These are phyloP conservation scores for Ehretia macrophylla DNA, from an alignment of 257 asterid genomes.

Conservation along the genomic window DNA sequence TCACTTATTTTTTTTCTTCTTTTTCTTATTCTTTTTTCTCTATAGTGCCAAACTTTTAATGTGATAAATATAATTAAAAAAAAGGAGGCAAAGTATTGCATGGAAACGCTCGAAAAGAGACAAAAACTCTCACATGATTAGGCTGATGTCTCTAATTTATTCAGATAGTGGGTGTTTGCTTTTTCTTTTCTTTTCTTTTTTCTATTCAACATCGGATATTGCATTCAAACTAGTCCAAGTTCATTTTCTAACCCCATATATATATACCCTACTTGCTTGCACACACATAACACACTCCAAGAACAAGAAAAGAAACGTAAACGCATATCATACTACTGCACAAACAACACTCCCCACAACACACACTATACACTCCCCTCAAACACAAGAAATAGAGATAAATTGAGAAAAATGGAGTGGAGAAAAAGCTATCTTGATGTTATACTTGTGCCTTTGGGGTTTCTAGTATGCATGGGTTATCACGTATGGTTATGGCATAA, in stretches of 20 bases:
- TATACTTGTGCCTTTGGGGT: constrained; percentile 65
- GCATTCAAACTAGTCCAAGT: constrained; percentile 21
- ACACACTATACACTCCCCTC: neutral
- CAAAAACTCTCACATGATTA: constrained; percentile 10
- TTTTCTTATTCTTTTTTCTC: no score
- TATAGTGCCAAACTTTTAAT: neutral
- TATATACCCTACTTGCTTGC: neutral
- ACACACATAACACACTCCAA: neutral
- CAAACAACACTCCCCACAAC: no score
- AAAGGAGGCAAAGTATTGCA: neutral
- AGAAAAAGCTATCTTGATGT: constrained; percentile 68
- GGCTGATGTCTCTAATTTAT: constrained; percentile 7
- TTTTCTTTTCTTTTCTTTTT: neutral
- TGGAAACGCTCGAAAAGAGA: neutral
- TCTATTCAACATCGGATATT: constrained; percentile 3
- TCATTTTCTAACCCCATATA: constrained; percentile 14
- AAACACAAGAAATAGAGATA: neutral
- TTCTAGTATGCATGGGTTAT: constrained; percentile 51
- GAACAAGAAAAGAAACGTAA: neutral
- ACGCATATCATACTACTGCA: no score
- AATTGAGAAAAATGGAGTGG: constrained; percentile 85
- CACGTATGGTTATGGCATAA: constrained; percentile 73
- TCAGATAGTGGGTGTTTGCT: constrained; percentile 16
- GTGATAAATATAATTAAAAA: neutral
- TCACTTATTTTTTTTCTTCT: no score